Percentiles rank a stretch among this genome's conserved stretches.
These are phyloP conservation scores for Coniochaeta sp. DNA, from an alignment of 2,329 filamentous ascomycete genomes.

Conservation along the genomic window DNA sequence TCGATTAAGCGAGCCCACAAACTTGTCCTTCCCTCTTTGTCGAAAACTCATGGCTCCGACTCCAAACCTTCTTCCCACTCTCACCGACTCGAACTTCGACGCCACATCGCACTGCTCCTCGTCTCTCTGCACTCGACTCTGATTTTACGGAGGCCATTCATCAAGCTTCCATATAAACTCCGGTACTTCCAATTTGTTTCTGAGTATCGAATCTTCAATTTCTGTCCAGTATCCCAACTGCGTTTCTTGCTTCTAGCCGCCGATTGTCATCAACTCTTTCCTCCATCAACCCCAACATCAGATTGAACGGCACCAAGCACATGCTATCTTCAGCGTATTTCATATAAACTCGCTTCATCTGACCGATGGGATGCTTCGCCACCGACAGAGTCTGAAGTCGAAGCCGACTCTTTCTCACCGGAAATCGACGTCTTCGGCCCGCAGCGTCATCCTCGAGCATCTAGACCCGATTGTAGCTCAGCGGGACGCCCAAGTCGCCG, in stretches of 20 bases:
- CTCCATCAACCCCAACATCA: too few species aligned
- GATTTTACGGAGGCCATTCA: background rate
- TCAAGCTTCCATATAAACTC: background rate
- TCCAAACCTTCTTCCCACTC: background rate
- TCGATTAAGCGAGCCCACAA: too few species aligned
- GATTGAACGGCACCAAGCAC: too few species aligned
- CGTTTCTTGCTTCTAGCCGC: too few species aligned
- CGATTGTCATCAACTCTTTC: too few species aligned
- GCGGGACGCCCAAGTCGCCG: constrained; percentile 56
- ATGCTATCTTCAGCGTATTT: too few species aligned
- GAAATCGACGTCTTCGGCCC: constrained; percentile 45
- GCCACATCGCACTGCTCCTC: background rate
- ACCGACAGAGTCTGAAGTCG: constrained; percentile 36
- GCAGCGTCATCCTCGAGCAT: constrained; percentile 37
- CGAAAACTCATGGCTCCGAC: background rate
- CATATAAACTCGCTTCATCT: too few species aligned
- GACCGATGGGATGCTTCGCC: constrained; percentile 28
- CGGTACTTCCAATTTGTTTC: background rate
- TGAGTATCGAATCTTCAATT: too few species aligned
- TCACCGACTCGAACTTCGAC: background rate
- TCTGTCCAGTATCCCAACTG: too few species aligned
- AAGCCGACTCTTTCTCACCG: constrained; percentile 38
- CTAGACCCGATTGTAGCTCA: constrained; percentile 43
- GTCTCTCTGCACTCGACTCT: too few species aligned
- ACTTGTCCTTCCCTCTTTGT: too few species aligned